Evolutionary conservation across 331 rosid genomes (phyloP), one percentile per base, ranked within the genome.

Genomic region (Malus hybrid): DNA sequence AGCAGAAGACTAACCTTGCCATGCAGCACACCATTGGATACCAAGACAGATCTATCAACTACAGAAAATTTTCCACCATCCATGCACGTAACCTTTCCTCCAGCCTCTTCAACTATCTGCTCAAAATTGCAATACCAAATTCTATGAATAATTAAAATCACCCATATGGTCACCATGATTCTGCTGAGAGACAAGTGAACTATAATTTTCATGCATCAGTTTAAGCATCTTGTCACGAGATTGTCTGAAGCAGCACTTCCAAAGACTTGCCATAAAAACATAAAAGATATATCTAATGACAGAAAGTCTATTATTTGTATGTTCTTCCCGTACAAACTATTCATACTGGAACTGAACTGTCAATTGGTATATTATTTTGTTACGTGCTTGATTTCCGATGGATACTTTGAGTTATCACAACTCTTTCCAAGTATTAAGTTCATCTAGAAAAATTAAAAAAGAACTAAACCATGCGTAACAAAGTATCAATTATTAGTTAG

Each of bases 81-180:
- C 98, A 93, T 93, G 79, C 95, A 72, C 52, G 95, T 86, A 65
- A 91, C 90, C 42, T 83, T 29, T 60, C 97, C 97, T 29, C 97
- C 97, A 52, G 97, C 95, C 88, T 93, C 98, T 81, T 93, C 97
- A 65, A 91, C 97, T 71, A 93, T 88, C 98, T 93, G 80, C 73
- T 72, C 66, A 62, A 72, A 69, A 60, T 15, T 29, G 32, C 28
- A 77, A 73, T 55, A 46, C 32, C 72, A 55, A 65, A 48, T 22
- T 46, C 73, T 56, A 28, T 48, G 54, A 56, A 34, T 42, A 18
- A 71, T 11, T 1, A 61, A 59, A 69, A 61, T 61, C 34, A 28
- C 28, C 10, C 63, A 57, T 57, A 31, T n/a, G 63, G 15, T 10
- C 63, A 61, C 4, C 66, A 61, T 9, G 6, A 7, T 10, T 57